phyloP scores from a whole-genome alignment of 2,329 filamentous ascomycete species.

The Fusarium lateritium region DNA sequence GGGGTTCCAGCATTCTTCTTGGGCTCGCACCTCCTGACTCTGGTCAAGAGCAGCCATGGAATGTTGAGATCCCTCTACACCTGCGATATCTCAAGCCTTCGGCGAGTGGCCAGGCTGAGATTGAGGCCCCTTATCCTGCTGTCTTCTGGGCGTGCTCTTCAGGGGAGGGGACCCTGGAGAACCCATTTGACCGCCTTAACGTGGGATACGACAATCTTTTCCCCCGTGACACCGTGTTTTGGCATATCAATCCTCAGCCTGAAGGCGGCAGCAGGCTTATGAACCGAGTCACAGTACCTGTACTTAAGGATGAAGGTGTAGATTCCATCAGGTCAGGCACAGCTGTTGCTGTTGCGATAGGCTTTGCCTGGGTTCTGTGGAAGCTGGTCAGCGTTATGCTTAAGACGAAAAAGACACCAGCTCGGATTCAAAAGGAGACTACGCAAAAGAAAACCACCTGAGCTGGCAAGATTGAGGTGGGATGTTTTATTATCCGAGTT shows the following conservation, averaged over 20 bases:
- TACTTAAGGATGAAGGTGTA: slow-evolving; percentile 69
- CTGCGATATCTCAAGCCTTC: slow-evolving; percentile 83
- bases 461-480: background rate
- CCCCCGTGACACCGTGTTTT: slow-evolving; percentile 82
- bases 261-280: slow-evolving; percentile 59
- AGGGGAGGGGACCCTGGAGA: slow-evolving; percentile 77
- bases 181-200: slow-evolving; percentile 87
- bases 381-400: slow-evolving; percentile 59
- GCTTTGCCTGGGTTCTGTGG: slow-evolving; percentile 79
- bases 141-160: slow-evolving; percentile 92
- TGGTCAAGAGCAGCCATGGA: slow-evolving; percentile 66
- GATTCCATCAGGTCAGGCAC: slow-evolving; percentile 69
- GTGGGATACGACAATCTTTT: slow-evolving; percentile 91
- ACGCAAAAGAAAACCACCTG: slow-evolving; percentile 46
- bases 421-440: background rate
- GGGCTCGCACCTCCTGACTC: slow-evolving; percentile 74
- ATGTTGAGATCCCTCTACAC: slow-evolving; percentile 83
- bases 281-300: slow-evolving; percentile 74
- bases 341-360: slow-evolving; percentile 69
- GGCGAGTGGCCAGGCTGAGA: slow-evolving; percentile 65
- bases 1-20: slow-evolving; percentile 85
- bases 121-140: slow-evolving; percentile 82
- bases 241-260: slow-evolving; percentile 76
- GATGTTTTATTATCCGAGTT: background rate
- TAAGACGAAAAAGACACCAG: slow-evolving; percentile 8